Conservation (phyloP, 768 basidiomycete species). For the Mrakia frigida region DNA sequence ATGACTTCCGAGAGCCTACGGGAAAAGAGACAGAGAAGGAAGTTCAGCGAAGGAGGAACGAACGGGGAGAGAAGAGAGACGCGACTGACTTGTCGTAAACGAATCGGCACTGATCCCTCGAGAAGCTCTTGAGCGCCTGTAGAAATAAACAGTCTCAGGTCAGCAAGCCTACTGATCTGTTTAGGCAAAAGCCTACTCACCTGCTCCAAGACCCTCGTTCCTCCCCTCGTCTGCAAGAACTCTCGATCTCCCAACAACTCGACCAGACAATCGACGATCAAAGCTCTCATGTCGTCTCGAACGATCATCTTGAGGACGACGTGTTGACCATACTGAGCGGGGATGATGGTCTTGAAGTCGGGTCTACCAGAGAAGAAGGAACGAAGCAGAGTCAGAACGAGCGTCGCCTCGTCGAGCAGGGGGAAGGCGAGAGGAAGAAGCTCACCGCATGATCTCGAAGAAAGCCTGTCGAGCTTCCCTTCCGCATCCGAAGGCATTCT, state of each 20-base stretch:
- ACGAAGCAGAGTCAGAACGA: neutral
- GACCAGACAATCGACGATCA: neutral
- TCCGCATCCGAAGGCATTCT: neutral
- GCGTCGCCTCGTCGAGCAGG: neutral
- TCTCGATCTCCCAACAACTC: neutral
- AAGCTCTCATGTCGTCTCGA: conserved; percentile 14
- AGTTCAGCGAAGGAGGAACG: neutral
- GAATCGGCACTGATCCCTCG: conserved; percentile 7
- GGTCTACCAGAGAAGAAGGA: neutral
- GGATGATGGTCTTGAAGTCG: conserved; percentile 4
- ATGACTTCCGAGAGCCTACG: conserved; percentile 1
- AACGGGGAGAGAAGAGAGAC: neutral
- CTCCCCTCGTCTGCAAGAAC: conserved; percentile 9
- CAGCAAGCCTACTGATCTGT: neutral
- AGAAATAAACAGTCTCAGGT: neutral
- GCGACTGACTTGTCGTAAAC: conserved; percentile 4
- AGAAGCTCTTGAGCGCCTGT: conserved; percentile 13
- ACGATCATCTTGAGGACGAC: conserved; percentile 18
- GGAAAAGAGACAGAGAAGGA: neutral
- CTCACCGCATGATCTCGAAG: conserved; percentile 12
- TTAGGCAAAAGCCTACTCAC: neutral
- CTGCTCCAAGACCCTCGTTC: conserved; percentile 10
- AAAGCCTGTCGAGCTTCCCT: conserved; percentile 11
- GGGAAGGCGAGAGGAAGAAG: too few relatives aligned
- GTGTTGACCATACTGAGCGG: conserved; percentile 2